These are phyloP conservation scores for Celoporthe dispersa DNA, from an alignment of 2,329 filamentous ascomycete species.

Conservation along the genomic window DNA sequence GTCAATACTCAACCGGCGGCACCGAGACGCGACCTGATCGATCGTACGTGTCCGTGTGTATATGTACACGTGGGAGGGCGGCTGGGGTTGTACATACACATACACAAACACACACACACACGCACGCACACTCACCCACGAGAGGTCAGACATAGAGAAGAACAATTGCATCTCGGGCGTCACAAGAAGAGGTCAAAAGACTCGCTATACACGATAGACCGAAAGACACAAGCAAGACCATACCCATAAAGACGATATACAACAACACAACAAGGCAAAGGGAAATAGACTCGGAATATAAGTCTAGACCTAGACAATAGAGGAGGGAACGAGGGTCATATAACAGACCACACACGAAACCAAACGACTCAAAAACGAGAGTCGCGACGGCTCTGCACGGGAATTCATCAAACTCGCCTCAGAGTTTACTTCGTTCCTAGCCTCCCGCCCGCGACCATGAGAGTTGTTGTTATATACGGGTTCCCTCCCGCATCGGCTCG, in stretches of 20 bases:
- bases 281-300: neutral
- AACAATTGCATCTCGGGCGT: neutral
- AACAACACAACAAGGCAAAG: neutral
- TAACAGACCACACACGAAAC: neutral
- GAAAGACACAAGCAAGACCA: neutral
- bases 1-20: neutral
- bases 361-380: neutral
- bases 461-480: neutral
- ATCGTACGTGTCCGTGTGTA: neutral
- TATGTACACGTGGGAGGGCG: slow-evolving; percentile 4
- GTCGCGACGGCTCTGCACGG: neutral
- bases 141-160: neutral
- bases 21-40: neutral
- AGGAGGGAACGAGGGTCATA: neutral
- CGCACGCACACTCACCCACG: neutral
- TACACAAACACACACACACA: neutral
- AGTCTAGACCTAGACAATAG: neutral
- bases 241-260: neutral
- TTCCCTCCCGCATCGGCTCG: neutral
- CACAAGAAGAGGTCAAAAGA: neutral
- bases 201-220: neutral
- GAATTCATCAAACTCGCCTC: neutral
- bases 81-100: slow-evolving; percentile 3
- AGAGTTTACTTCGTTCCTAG: neutral
- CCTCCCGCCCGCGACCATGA: neutral